phyloP scores from a whole-genome alignment of 176 grass and related monocot species.

The Canna indica region DNA sequence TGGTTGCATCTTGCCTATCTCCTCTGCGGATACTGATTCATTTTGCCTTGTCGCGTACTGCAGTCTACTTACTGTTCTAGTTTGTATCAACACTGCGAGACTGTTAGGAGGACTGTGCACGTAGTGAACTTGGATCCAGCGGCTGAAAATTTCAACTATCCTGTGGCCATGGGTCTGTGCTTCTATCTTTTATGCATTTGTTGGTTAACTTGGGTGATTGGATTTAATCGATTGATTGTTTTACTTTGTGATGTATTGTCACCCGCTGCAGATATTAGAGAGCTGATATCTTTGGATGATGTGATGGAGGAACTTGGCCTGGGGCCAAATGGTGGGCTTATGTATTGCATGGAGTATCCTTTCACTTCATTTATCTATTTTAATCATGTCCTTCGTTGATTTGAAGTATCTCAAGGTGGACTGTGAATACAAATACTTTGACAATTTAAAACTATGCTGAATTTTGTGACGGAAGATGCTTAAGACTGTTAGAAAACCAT shows the following conservation, averaged over 20 bases:
- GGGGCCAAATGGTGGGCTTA: constrained; percentile 78
- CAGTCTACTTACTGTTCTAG: constrained; percentile 91
- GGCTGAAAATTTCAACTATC: constrained; percentile 78
- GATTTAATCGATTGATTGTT: not conserved
- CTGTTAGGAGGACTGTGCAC: constrained; percentile 52
- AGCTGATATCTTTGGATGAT: constrained; percentile 92
- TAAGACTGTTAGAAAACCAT: not conserved
- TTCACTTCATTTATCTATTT: not conserved
- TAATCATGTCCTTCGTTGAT: not conserved
- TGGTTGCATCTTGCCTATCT: not conserved
- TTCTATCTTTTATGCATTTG: not conserved
- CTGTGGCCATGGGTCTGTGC: constrained; percentile 51
- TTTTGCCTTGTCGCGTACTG: not conserved
- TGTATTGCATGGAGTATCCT: constrained; percentile 99
- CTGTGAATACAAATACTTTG: not conserved
- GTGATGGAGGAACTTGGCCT: constrained; percentile 86
- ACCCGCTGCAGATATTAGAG: constrained; percentile 58
- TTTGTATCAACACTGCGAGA: constrained; percentile 65
- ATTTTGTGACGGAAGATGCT: not conserved
- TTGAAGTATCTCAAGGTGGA: too few relatives aligned
- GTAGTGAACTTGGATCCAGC: constrained; percentile 91
- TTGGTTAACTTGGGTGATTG: not conserved
- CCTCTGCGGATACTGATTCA: not conserved
- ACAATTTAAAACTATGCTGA: not conserved
- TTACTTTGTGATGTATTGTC: not conserved